These are phyloP conservation scores for Naganishia antarctica DNA, from an alignment of 768 basidiomycete species.

Conservation along the genomic window DNA sequence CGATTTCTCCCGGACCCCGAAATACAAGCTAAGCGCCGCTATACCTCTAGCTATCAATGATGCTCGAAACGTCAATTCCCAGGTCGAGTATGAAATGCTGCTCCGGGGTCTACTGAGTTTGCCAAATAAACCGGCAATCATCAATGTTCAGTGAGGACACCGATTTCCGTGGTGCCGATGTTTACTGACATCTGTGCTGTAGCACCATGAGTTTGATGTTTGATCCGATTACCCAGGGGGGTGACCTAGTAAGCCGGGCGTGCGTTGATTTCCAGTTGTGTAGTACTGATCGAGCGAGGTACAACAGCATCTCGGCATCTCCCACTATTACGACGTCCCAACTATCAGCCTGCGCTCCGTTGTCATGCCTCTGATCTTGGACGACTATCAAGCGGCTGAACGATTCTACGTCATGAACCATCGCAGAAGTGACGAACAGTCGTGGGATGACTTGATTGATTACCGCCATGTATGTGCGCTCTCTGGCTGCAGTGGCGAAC, in stretches of 20 bases:
- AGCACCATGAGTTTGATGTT: constrained; percentile 11
- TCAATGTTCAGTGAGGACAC: constrained; percentile 31
- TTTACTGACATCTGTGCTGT: neutral
- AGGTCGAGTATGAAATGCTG: constrained; percentile 41
- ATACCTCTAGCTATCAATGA: constrained; percentile 19
- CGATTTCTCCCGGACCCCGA: neutral
- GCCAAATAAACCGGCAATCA: constrained; percentile 41
- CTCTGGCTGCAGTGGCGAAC: neutral
- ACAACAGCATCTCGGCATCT: constrained; percentile 21
- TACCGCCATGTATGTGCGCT: constrained; percentile 17
- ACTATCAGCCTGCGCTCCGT: constrained; percentile 38
- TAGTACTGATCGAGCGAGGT: neutral
- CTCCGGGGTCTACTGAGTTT: constrained; percentile 37
- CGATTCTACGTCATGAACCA: constrained; percentile 7
- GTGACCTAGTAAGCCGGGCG: neutral
- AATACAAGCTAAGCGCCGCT: neutral
- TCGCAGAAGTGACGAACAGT: neutral
- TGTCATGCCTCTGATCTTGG: constrained; percentile 34
- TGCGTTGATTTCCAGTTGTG: neutral
- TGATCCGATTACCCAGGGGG: constrained; percentile 6
- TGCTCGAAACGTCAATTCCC: neutral
- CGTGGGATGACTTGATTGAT: constrained; percentile 8
- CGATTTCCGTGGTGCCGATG: no score
- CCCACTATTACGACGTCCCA: constrained; percentile 47
- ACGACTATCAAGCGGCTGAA: constrained; percentile 22